These are phyloP conservation scores for Pythium volutum DNA, from an alignment of 352 stramenopile species.

Conservation along the genomic window DNA sequence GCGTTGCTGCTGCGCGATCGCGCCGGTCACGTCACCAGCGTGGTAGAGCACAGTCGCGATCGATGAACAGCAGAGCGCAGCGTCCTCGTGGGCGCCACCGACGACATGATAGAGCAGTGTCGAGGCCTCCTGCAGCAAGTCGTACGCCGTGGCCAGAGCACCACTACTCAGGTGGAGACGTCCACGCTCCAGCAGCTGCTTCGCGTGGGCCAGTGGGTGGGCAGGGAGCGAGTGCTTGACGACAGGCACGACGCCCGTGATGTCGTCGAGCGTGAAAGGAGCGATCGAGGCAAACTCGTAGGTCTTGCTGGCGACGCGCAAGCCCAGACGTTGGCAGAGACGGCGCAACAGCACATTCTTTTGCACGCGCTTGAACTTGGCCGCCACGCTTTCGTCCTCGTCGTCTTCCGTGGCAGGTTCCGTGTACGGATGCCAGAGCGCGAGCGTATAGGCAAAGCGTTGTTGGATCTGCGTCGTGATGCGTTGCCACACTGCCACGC, in stretches of 20 bases:
- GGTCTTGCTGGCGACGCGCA: slow-evolving; percentile 86
- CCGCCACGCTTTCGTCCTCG: slow-evolving; percentile 12
- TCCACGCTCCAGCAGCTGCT: slow-evolving; percentile 86
- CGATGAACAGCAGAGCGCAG: slow-evolving; percentile 90
- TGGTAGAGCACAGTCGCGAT: slow-evolving; percentile 93
- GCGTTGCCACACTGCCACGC: slow-evolving; percentile 50
- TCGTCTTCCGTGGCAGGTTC: slow-evolving; percentile 25
- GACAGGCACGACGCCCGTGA: slow-evolving; percentile 92
- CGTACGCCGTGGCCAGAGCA: slow-evolving; percentile 74
- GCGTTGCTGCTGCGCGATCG: slow-evolving; percentile 88
- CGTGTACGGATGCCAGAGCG: slow-evolving; percentile 54
- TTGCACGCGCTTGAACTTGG: slow-evolving; percentile 53
- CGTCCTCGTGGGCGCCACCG: slow-evolving; percentile 91
- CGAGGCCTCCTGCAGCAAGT: slow-evolving; percentile 89
- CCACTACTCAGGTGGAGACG: slow-evolving; percentile 78
- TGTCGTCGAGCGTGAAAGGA: slow-evolving; percentile 89
- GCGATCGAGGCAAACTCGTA: slow-evolving; percentile 80
- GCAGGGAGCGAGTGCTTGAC: slow-evolving; percentile 90
- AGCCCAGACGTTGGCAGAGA: slow-evolving; percentile 91
- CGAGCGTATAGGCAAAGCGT: slow-evolving; percentile 78
- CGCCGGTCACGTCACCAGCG: slow-evolving; percentile 84
- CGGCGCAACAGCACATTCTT: slow-evolving; percentile 87
- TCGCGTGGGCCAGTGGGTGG: slow-evolving; percentile 72
- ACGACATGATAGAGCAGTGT: slow-evolving; percentile 92
- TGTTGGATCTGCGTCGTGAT: slow-evolving; percentile 62